Conservation (phyloP, 148 eudicot species). For the Chenopodium album region DNA sequence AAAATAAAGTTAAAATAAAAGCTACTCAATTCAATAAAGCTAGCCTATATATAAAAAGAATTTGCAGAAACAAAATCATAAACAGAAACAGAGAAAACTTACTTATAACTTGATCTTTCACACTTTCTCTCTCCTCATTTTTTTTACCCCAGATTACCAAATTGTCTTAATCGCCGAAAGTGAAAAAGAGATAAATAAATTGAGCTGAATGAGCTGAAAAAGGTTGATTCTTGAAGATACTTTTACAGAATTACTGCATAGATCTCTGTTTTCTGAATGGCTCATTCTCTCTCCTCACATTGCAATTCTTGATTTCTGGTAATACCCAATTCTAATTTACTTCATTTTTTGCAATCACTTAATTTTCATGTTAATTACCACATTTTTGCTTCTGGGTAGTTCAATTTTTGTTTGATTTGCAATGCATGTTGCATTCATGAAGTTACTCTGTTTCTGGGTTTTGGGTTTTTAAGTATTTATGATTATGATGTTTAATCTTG, state of each 20-base stretch:
- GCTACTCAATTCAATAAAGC: neutral
- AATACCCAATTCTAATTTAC: slow-evolving; percentile 23
- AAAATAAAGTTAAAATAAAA: neutral
- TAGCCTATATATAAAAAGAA: slow-evolving; percentile 18
- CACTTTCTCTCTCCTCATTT: neutral
- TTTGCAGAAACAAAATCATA: slow-evolving; percentile 6
- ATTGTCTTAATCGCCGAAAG: slow-evolving; percentile 33
- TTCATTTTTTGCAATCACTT: slow-evolving; percentile 2
- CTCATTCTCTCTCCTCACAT: neutral
- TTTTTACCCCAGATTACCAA: neutral
- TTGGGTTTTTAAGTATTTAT: neutral
- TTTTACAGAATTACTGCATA: neutral
- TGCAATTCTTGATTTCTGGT: slow-evolving; percentile 29
- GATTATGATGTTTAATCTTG: neutral
- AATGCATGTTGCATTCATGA: slow-evolving; percentile 11
- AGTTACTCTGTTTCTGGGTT: slow-evolving; percentile 16
- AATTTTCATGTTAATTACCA: slow-evolving; percentile 4
- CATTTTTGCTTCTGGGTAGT: slow-evolving; percentile 6
- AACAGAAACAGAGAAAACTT: slow-evolving; percentile 13
- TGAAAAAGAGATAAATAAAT: neutral
- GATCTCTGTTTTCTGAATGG: slow-evolving; percentile 11
- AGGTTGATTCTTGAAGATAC: slow-evolving; percentile 16
- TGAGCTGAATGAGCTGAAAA: neutral
- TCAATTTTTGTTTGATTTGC: neutral
- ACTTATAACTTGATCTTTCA: neutral